Base-by-base conservation (phyloP, 257 asterid genomes). In the Coffea canephora region DNA sequence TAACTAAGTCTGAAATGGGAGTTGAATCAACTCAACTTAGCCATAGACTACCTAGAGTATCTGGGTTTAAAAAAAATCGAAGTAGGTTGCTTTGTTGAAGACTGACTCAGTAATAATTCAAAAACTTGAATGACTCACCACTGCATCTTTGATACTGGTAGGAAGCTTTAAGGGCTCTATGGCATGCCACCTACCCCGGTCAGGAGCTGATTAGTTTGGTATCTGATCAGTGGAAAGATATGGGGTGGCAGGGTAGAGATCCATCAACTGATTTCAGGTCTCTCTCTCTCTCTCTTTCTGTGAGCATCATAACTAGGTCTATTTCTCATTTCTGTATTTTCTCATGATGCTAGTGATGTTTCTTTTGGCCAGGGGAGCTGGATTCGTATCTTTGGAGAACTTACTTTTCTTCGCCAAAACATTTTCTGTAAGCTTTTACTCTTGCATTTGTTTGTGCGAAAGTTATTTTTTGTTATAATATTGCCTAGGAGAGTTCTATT, bases 181-280 rank as follows among this genome's bases (percentile, higher is more conserved):
- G 98, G 98, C 82, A 81, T 61, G 93, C 96, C 46, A 86, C 98
- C 43, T 94, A 89, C 79, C 98, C 98, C 55, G 92, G 86, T 27
- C 86, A 85, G 83, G 87, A 92, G 85, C 87, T 94, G 48, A 88
- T 82, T 19, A 83, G 90, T 88, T 88, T 94, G 88, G 84, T 92
- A 83, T 94, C 97, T 78, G 97, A 92, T 75, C 96, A 90, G 82
- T 92, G 98, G 98, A 94, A 94, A 83, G 89, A 94, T 80, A 94
- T 94, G 98, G 98, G 98, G 76, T 94, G 98, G 98, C 98, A 94
- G 82, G 98, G 98, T 54, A 92, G 92, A 86, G 97, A 94, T 86
- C 98, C 98, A 16, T 92, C 98, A 3, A 94, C 97, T 4, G 98
- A 94, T 86, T 94, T 94, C 85, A 91, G 97, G 98, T 94, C 73